Percentiles rank a stretch among this genome's conserved stretches.
phyloP scores from a whole-genome alignment of 345 rosid genomes.

The Citrus maxima region DNA sequence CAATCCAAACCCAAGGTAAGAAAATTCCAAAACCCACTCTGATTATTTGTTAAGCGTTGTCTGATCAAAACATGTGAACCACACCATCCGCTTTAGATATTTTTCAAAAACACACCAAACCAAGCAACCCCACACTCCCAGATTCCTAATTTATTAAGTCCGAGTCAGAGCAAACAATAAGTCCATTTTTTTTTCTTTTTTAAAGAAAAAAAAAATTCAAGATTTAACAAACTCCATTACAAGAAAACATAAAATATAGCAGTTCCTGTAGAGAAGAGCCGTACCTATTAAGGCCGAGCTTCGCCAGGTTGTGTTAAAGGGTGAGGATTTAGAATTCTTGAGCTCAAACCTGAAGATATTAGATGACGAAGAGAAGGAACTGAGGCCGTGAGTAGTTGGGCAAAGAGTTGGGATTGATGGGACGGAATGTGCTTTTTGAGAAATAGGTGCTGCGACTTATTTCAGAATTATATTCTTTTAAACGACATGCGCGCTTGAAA shows the following conservation, averaged over 20 bases:
- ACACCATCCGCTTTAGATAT: background rate
- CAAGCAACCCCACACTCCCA: background rate
- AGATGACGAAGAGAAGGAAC: background rate
- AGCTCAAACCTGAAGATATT: background rate
- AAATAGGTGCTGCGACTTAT: background rate
- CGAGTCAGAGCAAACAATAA: no score
- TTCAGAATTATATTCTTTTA: background rate
- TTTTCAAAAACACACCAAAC: slow-evolving; percentile 9
- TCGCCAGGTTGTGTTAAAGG: background rate
- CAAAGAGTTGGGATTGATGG: background rate
- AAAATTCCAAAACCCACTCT: slow-evolving; percentile 8
- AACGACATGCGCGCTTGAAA: slow-evolving; percentile 17
- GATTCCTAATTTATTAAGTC: background rate
- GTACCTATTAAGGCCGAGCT: slow-evolving; percentile 14
- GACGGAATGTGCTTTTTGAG: background rate
- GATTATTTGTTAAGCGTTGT: background rate
- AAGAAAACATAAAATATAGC: background rate
- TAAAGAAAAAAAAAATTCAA: background rate
- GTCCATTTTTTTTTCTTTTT: no score
- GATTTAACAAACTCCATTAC: background rate
- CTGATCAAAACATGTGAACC: slow-evolving; percentile 6
- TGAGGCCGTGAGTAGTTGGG: background rate
- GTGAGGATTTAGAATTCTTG: background rate
- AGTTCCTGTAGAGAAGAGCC: background rate
- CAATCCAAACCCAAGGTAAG: background rate